Conservation (phyloP, 2,329 filamentous ascomycete genomes). For the Arthrobotrys megalospora region DNA sequence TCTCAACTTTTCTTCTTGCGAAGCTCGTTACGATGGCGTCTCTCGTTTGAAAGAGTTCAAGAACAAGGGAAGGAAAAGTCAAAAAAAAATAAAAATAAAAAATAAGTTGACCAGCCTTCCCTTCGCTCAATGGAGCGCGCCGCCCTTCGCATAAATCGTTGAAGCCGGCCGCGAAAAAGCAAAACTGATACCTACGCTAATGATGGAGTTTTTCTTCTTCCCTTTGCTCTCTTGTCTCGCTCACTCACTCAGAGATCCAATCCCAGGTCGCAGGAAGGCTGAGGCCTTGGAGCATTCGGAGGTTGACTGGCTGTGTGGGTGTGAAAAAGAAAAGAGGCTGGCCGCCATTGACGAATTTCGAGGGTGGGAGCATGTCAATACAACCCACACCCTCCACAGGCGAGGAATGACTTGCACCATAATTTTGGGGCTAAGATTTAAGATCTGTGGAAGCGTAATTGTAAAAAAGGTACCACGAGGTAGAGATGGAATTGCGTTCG, state of each 20-base stretch:
- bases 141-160: constrained; percentile 63
- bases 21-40: constrained; percentile 58
- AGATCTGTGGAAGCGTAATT: constrained; percentile 35
- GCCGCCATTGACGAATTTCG: constrained; percentile 52
- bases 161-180: constrained; percentile 60
- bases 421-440: constrained; percentile 44
- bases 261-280: constrained; percentile 62
- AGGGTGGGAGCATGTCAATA: constrained; percentile 46
- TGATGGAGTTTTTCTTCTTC: constrained; percentile 51
- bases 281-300: constrained; percentile 61
- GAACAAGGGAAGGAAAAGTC: constrained; percentile 44
- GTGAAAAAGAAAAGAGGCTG: constrained; percentile 61
- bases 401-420: constrained; percentile 50
- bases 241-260: constrained; percentile 51
- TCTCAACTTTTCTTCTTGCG: constrained; percentile 53
- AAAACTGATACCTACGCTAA: constrained; percentile 59
- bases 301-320: constrained; percentile 48
- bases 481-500: constrained; percentile 42
- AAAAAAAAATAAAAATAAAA: constrained; percentile 38
- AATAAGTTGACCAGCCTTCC: constrained; percentile 60
- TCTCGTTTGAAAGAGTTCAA: constrained; percentile 31
- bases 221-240: constrained; percentile 27
- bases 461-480: constrained; percentile 57
- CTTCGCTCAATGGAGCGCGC: constrained; percentile 64
- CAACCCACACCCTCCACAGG: constrained; percentile 35